Evolutionary conservation across 148 eudicot species (phyloP).

Genomic region (Polygonum maritimum): DNA sequence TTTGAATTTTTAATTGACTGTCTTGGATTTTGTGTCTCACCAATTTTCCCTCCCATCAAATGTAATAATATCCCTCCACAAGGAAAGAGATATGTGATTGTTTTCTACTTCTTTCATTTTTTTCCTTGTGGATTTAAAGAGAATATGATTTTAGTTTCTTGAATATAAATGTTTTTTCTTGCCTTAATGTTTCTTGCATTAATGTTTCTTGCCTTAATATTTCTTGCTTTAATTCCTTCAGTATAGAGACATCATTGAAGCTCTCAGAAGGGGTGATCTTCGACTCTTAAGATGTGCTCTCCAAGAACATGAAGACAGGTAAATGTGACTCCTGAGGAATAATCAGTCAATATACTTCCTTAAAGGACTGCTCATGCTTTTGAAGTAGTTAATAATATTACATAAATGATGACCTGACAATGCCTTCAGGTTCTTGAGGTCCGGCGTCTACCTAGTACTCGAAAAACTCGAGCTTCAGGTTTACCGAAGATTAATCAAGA

Average conservation of each 20-base stretch:
- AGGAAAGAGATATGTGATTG: not conserved
- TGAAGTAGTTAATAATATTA: not conserved
- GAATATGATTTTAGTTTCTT: not conserved
- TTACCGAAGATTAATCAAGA: conserved; percentile 82
- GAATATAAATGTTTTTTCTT: not conserved
- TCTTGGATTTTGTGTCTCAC: not conserved
- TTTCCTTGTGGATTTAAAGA: not conserved
- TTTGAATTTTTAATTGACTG: not conserved
- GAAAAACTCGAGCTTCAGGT: conserved; percentile 98
- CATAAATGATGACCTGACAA: not conserved
- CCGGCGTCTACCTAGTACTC: conserved; percentile 91
- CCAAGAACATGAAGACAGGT: conserved; percentile 86
- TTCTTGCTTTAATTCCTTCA: conserved; percentile 19
- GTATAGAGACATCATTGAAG: conserved; percentile 67
- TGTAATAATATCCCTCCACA: not conserved
- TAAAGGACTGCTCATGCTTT: not conserved
- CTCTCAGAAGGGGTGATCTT: conserved; percentile 89
- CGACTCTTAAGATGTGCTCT: conserved; percentile 77
- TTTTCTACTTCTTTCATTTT: not conserved
- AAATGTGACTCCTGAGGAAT: conserved; percentile 16
- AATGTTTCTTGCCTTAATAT: too few relatives aligned
- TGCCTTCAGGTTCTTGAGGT: conserved; percentile 69
- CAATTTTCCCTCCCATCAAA: not conserved
- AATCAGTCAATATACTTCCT: not conserved
- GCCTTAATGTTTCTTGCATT: not conserved